Evolutionary conservation across 2,329 filamentous ascomycete species (phyloP).

Genomic region (Fusarium sp.): DNA sequence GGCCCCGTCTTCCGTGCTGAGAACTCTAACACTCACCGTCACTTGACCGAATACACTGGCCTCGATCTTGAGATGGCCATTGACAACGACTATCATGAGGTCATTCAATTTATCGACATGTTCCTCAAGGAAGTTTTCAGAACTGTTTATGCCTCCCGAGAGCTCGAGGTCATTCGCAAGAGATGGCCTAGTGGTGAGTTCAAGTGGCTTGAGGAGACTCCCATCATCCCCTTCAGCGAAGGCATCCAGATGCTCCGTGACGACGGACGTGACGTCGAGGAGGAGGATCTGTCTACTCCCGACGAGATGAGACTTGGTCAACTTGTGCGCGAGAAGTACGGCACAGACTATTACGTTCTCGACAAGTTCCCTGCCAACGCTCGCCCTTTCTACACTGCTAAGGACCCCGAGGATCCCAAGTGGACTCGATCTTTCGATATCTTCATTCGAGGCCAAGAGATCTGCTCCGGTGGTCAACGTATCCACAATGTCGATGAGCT

Average conservation of each 20-base stretch:
- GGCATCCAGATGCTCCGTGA: conserved; percentile 85
- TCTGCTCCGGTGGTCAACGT: conserved; percentile 91
- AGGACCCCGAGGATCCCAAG: conserved; percentile 76
- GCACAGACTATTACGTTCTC: conserved; percentile 92
- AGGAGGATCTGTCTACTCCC: conserved; percentile 83
- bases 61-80: conserved; percentile 94
- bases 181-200: conserved; percentile 90
- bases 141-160: conserved; percentile 62
- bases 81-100: conserved; percentile 89
- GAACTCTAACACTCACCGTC: conserved; percentile 94
- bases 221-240: conserved; percentile 82
- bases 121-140: conserved; percentile 80
- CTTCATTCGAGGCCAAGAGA: conserved; percentile 92
- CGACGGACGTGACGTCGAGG: conserved; percentile 79
- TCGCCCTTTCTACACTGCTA: conserved; percentile 92
- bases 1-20: conserved; percentile 85
- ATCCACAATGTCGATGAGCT: conserved; percentile 84
- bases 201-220: conserved; percentile 87
- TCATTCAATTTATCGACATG: conserved; percentile 80
- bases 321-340: conserved; percentile 86
- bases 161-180: conserved; percentile 82
- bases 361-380: conserved; percentile 91
- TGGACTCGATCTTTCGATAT: conserved; percentile 96
- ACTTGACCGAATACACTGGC: conserved; percentile 94
- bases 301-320: conserved; percentile 89